phyloP scores from a whole-genome alignment of 1,284 basidiomycete genomes.

The Tilletiaria anomala region DNA sequence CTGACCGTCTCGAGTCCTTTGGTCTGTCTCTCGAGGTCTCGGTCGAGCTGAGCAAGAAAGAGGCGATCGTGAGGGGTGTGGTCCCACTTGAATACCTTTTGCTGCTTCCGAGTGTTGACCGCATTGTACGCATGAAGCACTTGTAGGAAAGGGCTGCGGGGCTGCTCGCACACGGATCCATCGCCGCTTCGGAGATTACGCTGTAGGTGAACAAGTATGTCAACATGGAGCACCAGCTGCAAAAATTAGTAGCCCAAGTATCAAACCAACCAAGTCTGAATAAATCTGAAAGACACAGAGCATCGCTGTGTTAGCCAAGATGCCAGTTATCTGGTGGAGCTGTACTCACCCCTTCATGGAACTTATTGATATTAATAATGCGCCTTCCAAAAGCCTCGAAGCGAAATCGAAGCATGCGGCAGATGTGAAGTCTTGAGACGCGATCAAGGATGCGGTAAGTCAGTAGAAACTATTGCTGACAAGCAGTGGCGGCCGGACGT shows the following conservation, averaged over 20 bases:
- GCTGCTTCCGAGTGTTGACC: not conserved
- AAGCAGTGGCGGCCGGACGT: not conserved
- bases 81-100: constrained; percentile 1
- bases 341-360: constrained; percentile 3
- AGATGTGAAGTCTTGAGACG: not conserved
- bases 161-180: constrained; percentile 1
- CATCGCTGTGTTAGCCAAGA: too few relatives aligned
- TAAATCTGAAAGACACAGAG: too few relatives aligned
- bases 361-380: constrained; percentile 2
- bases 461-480: not conserved
- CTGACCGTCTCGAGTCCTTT: not conserved
- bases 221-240: not conserved
- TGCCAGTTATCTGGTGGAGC: too few relatives aligned
- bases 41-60: constrained; percentile 2
- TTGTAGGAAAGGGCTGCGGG: not conserved
- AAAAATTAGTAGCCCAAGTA: too few relatives aligned
- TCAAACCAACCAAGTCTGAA: not conserved
- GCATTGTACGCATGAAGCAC: constrained; percentile 1
- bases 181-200: not conserved
- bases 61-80: constrained; percentile 1
- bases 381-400: constrained; percentile 1
- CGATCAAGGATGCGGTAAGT: not conserved
- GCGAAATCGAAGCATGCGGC: constrained; percentile 2
- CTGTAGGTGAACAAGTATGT: not conserved
- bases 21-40: not conserved